Conservation (phyloP, 208 protist species). For the Leishmania turanica region DNA sequence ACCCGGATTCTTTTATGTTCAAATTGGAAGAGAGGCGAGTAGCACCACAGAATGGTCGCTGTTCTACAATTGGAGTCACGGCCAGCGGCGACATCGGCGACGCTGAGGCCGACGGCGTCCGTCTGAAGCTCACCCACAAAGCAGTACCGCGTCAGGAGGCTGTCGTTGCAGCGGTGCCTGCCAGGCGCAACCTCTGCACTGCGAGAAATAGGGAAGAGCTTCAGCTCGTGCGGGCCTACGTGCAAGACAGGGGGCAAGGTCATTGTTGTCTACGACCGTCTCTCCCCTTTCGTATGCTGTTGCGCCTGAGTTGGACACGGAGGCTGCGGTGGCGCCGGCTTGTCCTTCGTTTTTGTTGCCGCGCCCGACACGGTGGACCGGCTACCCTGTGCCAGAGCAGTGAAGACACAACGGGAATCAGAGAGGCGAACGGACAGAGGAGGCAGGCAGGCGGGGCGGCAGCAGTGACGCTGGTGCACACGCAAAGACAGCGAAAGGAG, state of each 20-base stretch:
- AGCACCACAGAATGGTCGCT: conserved; percentile 49
- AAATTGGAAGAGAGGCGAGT: conserved; percentile 66
- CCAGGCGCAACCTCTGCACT: conserved; percentile 4
- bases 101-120: not conserved
- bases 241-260: conserved; percentile 14
- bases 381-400: not conserved
- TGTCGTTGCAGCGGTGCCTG: conserved; percentile 31
- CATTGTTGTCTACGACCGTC: not conserved
- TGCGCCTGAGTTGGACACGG: not conserved
- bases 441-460: not conserved
- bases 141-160: conserved; percentile 41
- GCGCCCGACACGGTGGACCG: not conserved
- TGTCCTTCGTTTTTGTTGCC: not conserved
- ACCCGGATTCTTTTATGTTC: conserved; percentile 71
- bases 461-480: not conserved
- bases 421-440: not conserved
- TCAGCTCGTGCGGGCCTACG: conserved; percentile 19
- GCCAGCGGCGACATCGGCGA: not conserved
- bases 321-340: not conserved
- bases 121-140: conserved; percentile 61
- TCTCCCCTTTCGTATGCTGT: not conserved
- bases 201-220: conserved; percentile 16
- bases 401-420: not conserved
- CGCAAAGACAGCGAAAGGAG: not conserved
- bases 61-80: not conserved